phyloP scores from a whole-genome alignment of 768 basidiomycete genomes.

The Lentinula sp. region DNA sequence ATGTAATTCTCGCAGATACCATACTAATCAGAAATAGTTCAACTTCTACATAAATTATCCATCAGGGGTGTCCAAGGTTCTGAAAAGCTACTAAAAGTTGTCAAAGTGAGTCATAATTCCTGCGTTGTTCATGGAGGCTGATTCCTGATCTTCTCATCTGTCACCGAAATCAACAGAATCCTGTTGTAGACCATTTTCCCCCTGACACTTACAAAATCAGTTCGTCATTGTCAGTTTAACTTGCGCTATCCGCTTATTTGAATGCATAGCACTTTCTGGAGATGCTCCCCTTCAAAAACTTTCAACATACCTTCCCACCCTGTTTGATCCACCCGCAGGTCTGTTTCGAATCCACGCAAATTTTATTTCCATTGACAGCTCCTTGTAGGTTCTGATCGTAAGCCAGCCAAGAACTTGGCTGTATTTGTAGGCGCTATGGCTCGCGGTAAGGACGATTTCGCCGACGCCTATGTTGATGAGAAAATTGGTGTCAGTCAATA shows the following conservation, averaged over 20 bases:
- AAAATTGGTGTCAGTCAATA: constrained; percentile 97
- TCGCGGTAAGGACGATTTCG: constrained; percentile 92
- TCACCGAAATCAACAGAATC: constrained; percentile 54
- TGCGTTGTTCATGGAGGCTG: background rate
- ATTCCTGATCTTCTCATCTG: background rate
- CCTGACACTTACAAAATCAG: constrained; percentile 87
- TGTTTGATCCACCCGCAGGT: constrained; percentile 38
- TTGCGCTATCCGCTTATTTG: too few species aligned
- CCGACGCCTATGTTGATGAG: constrained; percentile 89
- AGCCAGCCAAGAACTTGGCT: constrained; percentile 78
- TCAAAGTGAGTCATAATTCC: constrained; percentile 57
- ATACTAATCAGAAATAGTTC: constrained; percentile 40
- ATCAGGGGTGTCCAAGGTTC: constrained; percentile 96
- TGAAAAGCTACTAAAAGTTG: constrained; percentile 94
- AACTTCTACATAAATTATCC: constrained; percentile 90
- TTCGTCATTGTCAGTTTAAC: background rate
- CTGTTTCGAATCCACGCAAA: background rate
- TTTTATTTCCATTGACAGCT: background rate
- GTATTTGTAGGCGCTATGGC: constrained; percentile 99
- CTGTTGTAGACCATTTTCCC: constrained; percentile 90
- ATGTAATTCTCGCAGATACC: background rate
- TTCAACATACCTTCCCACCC: constrained; percentile 75
- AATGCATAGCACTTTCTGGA: constrained; percentile 71
- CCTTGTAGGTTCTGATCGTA: background rate
- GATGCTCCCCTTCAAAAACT: constrained; percentile 80